These are phyloP conservation scores for Parathielavia appendiculata DNA, from an alignment of 495 filamentous ascomycete species.

Conservation along the genomic window DNA sequence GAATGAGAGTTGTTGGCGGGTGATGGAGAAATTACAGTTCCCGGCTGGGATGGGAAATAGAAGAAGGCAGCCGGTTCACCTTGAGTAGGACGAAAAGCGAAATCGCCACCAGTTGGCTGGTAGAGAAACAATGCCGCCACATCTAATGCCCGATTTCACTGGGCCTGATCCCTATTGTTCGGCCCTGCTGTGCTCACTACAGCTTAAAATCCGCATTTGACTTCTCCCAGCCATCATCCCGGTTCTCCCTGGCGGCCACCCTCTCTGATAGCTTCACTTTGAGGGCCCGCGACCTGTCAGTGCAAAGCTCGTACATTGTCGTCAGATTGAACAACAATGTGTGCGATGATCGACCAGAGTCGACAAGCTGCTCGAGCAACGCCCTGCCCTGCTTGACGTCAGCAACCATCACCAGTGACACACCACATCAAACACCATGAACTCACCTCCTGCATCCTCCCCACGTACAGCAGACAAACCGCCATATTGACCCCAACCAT, in stretches of 20 bases:
- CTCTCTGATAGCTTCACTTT: constrained; percentile 67
- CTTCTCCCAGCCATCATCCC: constrained; percentile 59
- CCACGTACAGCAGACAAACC: constrained; percentile 76
- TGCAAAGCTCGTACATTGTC: constrained; percentile 89
- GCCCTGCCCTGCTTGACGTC: constrained; percentile 47
- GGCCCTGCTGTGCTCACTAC: constrained; percentile 25
- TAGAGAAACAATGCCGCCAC: too few relatives aligned
- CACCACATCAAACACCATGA: background rate
- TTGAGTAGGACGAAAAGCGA: too few relatives aligned
- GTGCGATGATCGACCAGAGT: constrained; percentile 57
- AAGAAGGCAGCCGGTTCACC: too few relatives aligned
- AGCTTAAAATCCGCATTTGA: constrained; percentile 74
- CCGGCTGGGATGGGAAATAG: too few relatives aligned
- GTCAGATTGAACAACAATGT: constrained; percentile 82
- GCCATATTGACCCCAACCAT: constrained; percentile 74
- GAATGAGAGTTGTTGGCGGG: too few relatives aligned
- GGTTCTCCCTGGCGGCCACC: constrained; percentile 51
- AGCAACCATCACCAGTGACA: constrained; percentile 12
- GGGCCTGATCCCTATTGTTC: too few relatives aligned
- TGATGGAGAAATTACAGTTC: too few relatives aligned
- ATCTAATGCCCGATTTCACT: too few relatives aligned
- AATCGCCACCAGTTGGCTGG: too few relatives aligned
- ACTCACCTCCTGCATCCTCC: constrained; percentile 65
- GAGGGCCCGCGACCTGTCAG: constrained; percentile 61
- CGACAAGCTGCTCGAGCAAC: constrained; percentile 59